Conservation (phyloP, 768 basidiomycete species). For the Guyanaporus albipodus region DNA sequence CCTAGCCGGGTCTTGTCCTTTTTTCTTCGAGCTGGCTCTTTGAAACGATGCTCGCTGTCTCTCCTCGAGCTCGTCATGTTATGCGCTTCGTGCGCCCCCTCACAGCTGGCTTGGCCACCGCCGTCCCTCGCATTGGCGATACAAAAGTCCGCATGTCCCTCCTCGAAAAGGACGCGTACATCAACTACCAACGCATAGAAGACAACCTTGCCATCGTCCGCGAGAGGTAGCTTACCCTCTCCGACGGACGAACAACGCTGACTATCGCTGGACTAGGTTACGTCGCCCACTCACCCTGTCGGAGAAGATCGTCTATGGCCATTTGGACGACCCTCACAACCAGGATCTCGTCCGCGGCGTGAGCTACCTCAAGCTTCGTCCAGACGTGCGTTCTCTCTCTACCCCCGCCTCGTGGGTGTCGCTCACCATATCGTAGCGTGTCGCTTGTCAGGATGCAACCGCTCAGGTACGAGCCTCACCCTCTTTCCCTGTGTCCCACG, state of each 20-base stretch:
- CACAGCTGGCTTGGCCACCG: constrained; percentile 77
- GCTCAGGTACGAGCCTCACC: constrained; percentile 77
- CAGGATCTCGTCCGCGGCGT: constrained; percentile 89
- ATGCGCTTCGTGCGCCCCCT: constrained; percentile 49
- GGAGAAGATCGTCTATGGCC: constrained; percentile 97
- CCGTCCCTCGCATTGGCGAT: constrained; percentile 75
- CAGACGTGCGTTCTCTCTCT: constrained; percentile 67
- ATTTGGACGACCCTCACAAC: constrained; percentile 89
- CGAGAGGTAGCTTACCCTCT: constrained; percentile 52
- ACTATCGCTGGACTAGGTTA: constrained; percentile 45
- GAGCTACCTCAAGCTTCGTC: constrained; percentile 96
- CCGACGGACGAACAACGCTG: background rate
- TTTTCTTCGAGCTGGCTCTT: constrained; percentile 15
- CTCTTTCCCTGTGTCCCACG: too few species aligned
- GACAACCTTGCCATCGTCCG: constrained; percentile 91
- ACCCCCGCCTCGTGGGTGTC: background rate
- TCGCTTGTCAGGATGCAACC: constrained; percentile 89
- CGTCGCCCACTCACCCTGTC: constrained; percentile 89
- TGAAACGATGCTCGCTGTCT: constrained; percentile 61
- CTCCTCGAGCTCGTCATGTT: constrained; percentile 50
- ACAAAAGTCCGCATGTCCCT: constrained; percentile 88
- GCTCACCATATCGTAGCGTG: constrained; percentile 49
- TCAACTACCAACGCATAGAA: constrained; percentile 97
- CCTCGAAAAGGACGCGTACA: constrained; percentile 76
- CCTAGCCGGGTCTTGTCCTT: constrained; percentile 23